Base-by-base conservation (phyloP, 441 rosid genomes). In the Bocquillonia castaneifolia region DNA sequence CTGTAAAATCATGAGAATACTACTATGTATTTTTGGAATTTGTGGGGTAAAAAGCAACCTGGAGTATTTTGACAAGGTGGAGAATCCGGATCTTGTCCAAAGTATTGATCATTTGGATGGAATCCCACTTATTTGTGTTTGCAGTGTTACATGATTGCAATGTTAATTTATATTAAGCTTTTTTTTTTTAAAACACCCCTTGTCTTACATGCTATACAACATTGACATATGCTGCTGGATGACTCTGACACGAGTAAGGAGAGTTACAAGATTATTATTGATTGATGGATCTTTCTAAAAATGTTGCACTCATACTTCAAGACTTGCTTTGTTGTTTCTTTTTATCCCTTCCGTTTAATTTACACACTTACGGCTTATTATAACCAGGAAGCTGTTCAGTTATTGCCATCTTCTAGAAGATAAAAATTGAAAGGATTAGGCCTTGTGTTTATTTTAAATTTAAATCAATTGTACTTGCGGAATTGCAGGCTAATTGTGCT, bases 401-500 rank as follows among this genome's bases (percentile, higher is more conserved):
- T n/a, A n/a, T 34, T 59, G 31, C 14, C 44, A 17, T 72, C 37
- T 50, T 17, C 60, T 26, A 1, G 12, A 28, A 39, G 52, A 67
- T 44, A 40, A 36, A 58, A 61, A 37, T 48, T 59, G 51, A 22
- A 51, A 62, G n/a, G 20, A 52, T 37, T 28, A 2, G 25, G 36
- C 44, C 5, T 36, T 44, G 39, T 10, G 23, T 54, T 15, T 26
- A 69, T 52, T 17, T 28, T 26, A 25, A 20, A n/a, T 32, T 56
- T 29, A 26, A 17, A 34, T n/a, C n/a, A n/a, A 1, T 15, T 63
- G 64, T 15, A 8, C 51, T 69, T 58, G n/a, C 63, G 64, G 64
- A 76, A 71, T 18, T 77, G 74, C 83, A 95, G 99, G 98, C 95
- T 39, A 95, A 89, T 77, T 90, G 88, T 81, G 89, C 96, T 66